Conservation (phyloP, 106 monocot genomes). For the Dioscorea alata region DNA sequence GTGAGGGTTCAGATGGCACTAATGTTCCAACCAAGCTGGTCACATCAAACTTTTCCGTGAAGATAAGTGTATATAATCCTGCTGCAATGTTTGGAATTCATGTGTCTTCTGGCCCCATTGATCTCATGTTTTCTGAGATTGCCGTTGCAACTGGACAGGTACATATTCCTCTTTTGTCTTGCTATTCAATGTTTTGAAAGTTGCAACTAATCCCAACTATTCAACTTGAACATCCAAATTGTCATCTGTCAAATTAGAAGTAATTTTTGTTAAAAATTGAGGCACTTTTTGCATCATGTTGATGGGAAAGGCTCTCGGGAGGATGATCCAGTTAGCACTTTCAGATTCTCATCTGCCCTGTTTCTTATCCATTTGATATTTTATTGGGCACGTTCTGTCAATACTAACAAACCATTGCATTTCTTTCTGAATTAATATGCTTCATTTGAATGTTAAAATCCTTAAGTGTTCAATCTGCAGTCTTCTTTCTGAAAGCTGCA, state of each 20-base stretch:
- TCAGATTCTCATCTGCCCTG: too few species aligned
- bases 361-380: too few species aligned
- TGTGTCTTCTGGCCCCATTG: slow-evolving; percentile 52
- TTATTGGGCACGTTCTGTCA: too few species aligned
- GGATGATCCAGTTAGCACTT: too few species aligned
- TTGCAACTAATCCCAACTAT: too few species aligned
- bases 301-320: not conserved
- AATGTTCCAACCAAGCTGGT: slow-evolving; percentile 89
- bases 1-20: slow-evolving; percentile 75
- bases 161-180: not conserved
- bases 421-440: too few species aligned
- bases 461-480: too few species aligned
- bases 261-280: not conserved
- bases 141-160: slow-evolving; percentile 77
- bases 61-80: slow-evolving; percentile 69
- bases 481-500: too few species aligned
- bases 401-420: too few species aligned
- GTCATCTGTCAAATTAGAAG: not conserved
- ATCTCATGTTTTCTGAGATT: slow-evolving; percentile 71
- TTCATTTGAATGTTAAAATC: too few species aligned
- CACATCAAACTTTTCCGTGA: slow-evolving; percentile 75
- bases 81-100: slow-evolving; percentile 91
- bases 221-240: not conserved
- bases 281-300: not conserved
- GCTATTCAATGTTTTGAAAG: not conserved